phyloP scores from a whole-genome alignment of 2,329 filamentous ascomycete species.

The Aspergillus sp. region DNA sequence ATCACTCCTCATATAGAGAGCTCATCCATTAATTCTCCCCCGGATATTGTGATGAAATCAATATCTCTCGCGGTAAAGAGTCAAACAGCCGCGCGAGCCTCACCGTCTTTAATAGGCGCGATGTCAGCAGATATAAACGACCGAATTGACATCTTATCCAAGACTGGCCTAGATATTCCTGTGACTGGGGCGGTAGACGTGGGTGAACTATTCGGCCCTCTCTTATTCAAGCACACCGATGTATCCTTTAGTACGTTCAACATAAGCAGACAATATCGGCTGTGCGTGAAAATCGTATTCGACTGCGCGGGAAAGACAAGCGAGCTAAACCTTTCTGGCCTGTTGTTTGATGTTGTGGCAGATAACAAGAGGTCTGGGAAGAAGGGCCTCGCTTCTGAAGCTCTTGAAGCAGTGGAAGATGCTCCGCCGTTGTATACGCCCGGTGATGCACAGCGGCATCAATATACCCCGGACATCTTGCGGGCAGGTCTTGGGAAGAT shows the following conservation, averaged over 20 bases:
- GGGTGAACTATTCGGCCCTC: background rate
- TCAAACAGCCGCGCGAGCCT: slow-evolving; percentile 12
- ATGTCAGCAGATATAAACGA: slow-evolving; percentile 13
- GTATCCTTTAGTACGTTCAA: background rate
- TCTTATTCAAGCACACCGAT: background rate
- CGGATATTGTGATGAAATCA: background rate
- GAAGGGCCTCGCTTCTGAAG: background rate
- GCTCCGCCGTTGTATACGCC: slow-evolving; percentile 2
- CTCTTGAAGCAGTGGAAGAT: background rate
- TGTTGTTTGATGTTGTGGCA: background rate
- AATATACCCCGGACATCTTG: no score
- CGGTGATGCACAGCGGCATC: no score
- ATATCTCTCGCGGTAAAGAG: slow-evolving; percentile 2
- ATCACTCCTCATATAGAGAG: background rate
- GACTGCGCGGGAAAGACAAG: background rate
- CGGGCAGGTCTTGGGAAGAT: no score
- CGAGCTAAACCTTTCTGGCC: background rate
- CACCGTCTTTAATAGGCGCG: slow-evolving; percentile 13
- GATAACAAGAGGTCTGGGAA: background rate
- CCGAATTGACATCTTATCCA: slow-evolving; percentile 7
- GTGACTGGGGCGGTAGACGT: background rate
- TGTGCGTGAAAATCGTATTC: background rate
- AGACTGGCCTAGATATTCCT: slow-evolving; percentile 1
- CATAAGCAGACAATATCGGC: background rate
- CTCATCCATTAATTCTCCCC: background rate